Evolutionary conservation across 495 filamentous ascomycete genomes (phyloP).

Genomic region (Echria macrotheca): DNA sequence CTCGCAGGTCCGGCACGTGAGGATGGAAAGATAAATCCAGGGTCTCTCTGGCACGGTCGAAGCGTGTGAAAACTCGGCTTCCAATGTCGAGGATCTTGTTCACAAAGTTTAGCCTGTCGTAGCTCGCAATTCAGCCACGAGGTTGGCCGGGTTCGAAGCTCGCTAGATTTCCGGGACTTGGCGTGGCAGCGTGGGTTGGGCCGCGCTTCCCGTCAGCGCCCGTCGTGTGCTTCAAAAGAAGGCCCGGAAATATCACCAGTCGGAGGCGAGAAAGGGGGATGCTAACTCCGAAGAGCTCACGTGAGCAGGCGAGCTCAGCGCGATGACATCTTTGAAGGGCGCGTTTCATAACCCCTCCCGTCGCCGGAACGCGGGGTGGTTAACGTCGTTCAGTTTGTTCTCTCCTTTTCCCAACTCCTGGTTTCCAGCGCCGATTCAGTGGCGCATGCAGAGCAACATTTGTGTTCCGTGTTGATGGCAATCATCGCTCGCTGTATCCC

Average conservation of each 20-base stretch:
- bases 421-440: too few species aligned
- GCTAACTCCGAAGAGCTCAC: constrained; percentile 12
- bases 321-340: constrained; percentile 24
- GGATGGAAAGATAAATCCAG: too few species aligned
- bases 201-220: neutral
- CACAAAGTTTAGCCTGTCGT: constrained; percentile 3
- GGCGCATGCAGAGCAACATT: too few species aligned
- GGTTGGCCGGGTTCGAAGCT: neutral
- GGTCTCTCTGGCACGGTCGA: too few species aligned
- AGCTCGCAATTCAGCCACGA: constrained; percentile 6
- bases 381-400: neutral
- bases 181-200: too few species aligned
- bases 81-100: constrained; percentile 5
- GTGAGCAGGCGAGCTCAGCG: constrained; percentile 22
- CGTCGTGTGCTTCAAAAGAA: neutral
- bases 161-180: constrained; percentile 1
- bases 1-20: too few species aligned
- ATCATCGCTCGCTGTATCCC: too few species aligned
- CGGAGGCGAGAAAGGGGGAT: neutral
- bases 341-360: constrained; percentile 11
- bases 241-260: neutral
- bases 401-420: too few species aligned
- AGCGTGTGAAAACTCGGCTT: neutral
- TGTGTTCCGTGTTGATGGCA: too few species aligned
- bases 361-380: neutral